A percentile compares a stretch with the other conserved stretches of the same genome.
These are phyloP conservation scores for Chlamydomonas urium DNA, from an alignment of 139 green algal species.

Conservation along the genomic window DNA sequence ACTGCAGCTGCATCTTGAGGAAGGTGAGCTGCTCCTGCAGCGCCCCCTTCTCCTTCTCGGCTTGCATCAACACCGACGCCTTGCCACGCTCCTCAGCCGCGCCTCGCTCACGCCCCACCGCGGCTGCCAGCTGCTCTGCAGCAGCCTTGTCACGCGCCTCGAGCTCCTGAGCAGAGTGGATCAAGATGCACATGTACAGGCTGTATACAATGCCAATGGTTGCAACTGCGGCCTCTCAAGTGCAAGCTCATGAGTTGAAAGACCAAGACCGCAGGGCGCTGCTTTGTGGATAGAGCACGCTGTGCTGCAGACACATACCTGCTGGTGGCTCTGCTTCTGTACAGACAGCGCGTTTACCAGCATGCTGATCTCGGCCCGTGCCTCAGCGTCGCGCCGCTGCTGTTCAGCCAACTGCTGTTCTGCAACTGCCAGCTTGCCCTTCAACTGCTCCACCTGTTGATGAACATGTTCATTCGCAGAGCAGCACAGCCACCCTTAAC, in stretches of 20 bases:
- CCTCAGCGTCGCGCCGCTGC: conserved; percentile 21
- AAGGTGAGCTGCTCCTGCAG: conserved; percentile 52
- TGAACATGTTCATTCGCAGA: no score
- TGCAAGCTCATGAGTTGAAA: no score
- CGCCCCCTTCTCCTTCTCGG: conserved; percentile 12
- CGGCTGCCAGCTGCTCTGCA: conserved; percentile 13
- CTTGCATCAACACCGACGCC: conserved; percentile 14
- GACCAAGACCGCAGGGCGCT: no score
- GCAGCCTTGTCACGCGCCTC: background rate
- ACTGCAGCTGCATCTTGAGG: conserved; percentile 55
- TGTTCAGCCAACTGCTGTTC: conserved; percentile 31
- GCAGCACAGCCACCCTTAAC: no score
- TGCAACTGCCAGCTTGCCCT: conserved; percentile 22
- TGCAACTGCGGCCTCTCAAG: no score
- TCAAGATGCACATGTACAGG: no score
- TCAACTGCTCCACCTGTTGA: conserved; percentile 25
- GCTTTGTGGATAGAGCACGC: no score
- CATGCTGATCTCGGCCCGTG: conserved; percentile 27
- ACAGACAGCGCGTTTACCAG: background rate
- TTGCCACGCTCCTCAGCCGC: conserved; percentile 33
- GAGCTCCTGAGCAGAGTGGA: conserved; percentile 18
- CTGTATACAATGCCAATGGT: no score
- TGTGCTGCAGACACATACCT: no score
- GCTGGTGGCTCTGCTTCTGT: conserved; percentile 15
- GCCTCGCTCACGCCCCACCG: conserved; percentile 19